Evolutionary conservation across 1,284 basidiomycete species (phyloP).

Genomic region (Puccinia polysora): DNA sequence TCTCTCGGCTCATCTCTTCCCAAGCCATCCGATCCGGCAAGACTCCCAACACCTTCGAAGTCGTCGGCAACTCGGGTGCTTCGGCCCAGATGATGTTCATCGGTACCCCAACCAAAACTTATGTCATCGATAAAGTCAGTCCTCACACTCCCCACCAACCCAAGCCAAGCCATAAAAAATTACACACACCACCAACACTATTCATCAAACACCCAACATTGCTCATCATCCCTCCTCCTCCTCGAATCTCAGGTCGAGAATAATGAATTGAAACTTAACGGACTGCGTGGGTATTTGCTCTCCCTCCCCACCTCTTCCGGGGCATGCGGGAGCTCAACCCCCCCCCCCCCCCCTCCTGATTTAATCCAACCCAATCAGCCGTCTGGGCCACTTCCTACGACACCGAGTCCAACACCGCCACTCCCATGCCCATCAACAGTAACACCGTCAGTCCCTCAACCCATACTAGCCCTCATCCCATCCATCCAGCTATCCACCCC

Average conservation of each 20-base stretch:
- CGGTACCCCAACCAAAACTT: constrained; percentile 24
- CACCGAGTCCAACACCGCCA: constrained; percentile 54
- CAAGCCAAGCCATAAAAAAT: not conserved
- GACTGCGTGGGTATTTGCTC: constrained; percentile 41
- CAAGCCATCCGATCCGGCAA: constrained; percentile 33
- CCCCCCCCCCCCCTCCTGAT: constrained; percentile 59
- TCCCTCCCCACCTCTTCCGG: constrained; percentile 49
- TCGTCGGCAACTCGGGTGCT: constrained; percentile 65
- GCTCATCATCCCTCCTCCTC: too few relatives aligned
- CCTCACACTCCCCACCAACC: not conserved
- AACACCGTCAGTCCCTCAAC: constrained; percentile 30
- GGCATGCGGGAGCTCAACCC: too few relatives aligned
- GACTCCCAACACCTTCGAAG: constrained; percentile 58
- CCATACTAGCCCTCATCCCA: too few relatives aligned
- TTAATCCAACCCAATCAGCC: constrained; percentile 45
- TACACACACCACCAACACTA: not conserved
- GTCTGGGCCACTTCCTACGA: constrained; percentile 58
- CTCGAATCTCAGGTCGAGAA: constrained; percentile 56
- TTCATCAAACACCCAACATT: too few relatives aligned
- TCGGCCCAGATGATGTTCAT: constrained; percentile 66
- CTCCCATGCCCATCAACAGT: constrained; percentile 64
- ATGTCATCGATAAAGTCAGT: constrained; percentile 20
- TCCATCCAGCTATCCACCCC: too few relatives aligned
- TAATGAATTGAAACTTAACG: constrained; percentile 40
- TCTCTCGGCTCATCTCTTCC: not conserved